A percentile compares a stretch with the other conserved stretches of the same genome.
Evolutionary conservation across 2,329 filamentous ascomycete genomes (phyloP).

Genomic region (Lanzia echinophila): DNA sequence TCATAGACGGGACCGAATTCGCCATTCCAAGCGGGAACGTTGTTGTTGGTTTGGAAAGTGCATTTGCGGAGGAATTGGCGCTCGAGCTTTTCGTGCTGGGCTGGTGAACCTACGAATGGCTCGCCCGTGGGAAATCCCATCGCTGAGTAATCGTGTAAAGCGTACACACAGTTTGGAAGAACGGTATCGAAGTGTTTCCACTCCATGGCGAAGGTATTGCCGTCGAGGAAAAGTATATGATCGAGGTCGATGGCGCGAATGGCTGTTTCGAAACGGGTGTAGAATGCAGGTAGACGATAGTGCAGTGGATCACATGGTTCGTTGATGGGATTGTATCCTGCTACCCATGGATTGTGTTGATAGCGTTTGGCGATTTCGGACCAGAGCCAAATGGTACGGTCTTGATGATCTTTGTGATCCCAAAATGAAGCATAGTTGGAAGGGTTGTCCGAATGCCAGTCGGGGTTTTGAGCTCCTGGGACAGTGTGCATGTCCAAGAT

Average conservation of each 20-base stretch:
- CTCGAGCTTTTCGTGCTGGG: conserved; percentile 39
- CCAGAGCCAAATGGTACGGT: conserved; percentile 40
- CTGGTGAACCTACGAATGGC: conserved; percentile 35
- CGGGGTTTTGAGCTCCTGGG: conserved; percentile 42
- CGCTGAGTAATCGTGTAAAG: conserved; percentile 46
- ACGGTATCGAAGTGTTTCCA: conserved; percentile 37
- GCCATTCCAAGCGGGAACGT: conserved; percentile 42
- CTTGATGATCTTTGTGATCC: conserved; percentile 42
- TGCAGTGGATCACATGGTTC: conserved; percentile 33
- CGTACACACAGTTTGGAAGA: conserved; percentile 44
- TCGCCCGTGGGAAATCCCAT: conserved; percentile 43
- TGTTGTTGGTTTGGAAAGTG: conserved; percentile 36
- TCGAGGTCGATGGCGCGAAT: conserved; percentile 38
- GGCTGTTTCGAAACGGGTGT: conserved; percentile 34
- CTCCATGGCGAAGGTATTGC: conserved; percentile 49
- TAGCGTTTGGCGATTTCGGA: conserved; percentile 37
- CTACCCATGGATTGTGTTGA: conserved; percentile 34
- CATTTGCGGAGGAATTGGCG: conserved; percentile 37
- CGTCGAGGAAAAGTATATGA: conserved; percentile 45
- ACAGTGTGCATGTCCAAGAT: conserved; percentile 41
- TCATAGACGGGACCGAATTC: conserved; percentile 44
- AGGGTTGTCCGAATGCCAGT: conserved; percentile 40
- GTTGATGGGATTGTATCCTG: conserved; percentile 30
- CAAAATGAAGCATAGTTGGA: conserved; percentile 38
- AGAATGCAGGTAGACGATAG: conserved; percentile 34